Percentiles rank a stretch among this genome's conserved stretches.
phyloP scores from a whole-genome alignment of 768 basidiomycete species.

The Boletus sensibilis region DNA sequence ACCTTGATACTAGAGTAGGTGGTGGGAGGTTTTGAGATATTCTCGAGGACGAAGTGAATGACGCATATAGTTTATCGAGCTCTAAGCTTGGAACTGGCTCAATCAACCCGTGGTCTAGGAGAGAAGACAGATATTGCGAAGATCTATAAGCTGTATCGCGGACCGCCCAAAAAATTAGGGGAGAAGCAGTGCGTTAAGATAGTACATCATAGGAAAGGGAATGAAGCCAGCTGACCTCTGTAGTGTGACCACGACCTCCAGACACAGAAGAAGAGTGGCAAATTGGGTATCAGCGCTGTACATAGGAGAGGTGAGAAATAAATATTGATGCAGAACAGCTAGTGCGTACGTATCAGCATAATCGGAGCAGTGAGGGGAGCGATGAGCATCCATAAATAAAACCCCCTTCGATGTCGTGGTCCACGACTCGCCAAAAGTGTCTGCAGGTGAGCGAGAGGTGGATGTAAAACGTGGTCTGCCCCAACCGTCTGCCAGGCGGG shows the following conservation, averaged over 20 bases:
- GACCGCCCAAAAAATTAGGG: slow-evolving; percentile 1
- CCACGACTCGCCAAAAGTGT: slow-evolving; percentile 52
- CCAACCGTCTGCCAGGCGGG: slow-evolving; percentile 33
- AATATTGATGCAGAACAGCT: neutral
- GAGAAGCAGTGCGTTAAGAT: neutral
- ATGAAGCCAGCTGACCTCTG: slow-evolving; percentile 46
- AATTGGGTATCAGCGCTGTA: slow-evolving; percentile 77
- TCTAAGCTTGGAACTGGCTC: slow-evolving; percentile 51
- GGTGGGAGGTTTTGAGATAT: slow-evolving; percentile 8
- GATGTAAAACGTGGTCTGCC: slow-evolving; percentile 25
- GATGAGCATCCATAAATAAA: slow-evolving; percentile 62
- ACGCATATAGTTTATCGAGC: slow-evolving; percentile 58
- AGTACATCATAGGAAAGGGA: neutral
- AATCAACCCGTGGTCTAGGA: slow-evolving; percentile 56
- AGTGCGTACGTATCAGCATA: slow-evolving; percentile 65
- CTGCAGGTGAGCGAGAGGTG: slow-evolving; percentile 46
- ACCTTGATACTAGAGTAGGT: slow-evolving; percentile 3
- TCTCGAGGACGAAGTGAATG: slow-evolving; percentile 24
- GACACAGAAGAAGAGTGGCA: slow-evolving; percentile 82
- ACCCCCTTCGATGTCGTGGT: slow-evolving; percentile 65
- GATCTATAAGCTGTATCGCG: slow-evolving; percentile 57
- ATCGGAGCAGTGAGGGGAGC: slow-evolving; percentile 77
- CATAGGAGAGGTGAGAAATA: neutral
- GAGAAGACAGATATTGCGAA: slow-evolving; percentile 61
- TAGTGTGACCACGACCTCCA: slow-evolving; percentile 89